Percentiles rank a stretch among this genome's conserved stretches.
Conservation (phyloP, 1,139 yeast genomes). For the Debaryomyces fabryi region DNA sequence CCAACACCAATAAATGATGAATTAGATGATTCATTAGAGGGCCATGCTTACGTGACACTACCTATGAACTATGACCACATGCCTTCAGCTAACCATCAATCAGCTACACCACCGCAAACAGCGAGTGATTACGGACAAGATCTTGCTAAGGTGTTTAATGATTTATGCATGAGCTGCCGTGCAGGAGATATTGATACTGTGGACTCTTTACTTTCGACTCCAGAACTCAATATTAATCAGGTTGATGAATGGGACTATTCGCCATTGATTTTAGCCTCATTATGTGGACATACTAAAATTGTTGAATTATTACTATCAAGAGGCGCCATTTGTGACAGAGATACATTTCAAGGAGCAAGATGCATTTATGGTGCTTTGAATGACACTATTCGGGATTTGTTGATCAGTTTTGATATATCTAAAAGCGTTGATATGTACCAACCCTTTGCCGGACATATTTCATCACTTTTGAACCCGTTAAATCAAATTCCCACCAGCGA, state of each 20-base stretch:
- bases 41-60: not conserved
- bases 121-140: not conserved
- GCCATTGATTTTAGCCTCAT: slow-evolving; percentile 69
- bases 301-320: slow-evolving; percentile 59
- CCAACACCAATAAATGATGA: slow-evolving; percentile 1
- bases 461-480: slow-evolving; percentile 46
- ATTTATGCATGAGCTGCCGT: slow-evolving; percentile 69
- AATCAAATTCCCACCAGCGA: slow-evolving; percentile 39
- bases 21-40: not conserved
- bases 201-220: slow-evolving; percentile 54
- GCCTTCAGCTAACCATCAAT: slow-evolving; percentile 9
- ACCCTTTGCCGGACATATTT: slow-evolving; percentile 73
- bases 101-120: not conserved
- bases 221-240: slow-evolving; percentile 60
- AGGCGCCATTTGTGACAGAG: slow-evolving; percentile 80
- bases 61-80: slow-evolving; percentile 12
- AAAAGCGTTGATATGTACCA: slow-evolving; percentile 69
- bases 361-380: slow-evolving; percentile 79
- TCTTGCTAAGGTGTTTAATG: slow-evolving; percentile 29
- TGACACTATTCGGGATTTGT: slow-evolving; percentile 60
- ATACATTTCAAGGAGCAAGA: slow-evolving; percentile 78
- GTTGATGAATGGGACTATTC: slow-evolving; percentile 76
- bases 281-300: slow-evolving; percentile 71
- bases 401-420: slow-evolving; percentile 65
- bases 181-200: slow-evolving; percentile 67